A percentile compares a stretch with the other conserved stretches of the same genome.
phyloP scores from a whole-genome alignment of 148 eudicot genomes.

The Rhododendron vialii region DNA sequence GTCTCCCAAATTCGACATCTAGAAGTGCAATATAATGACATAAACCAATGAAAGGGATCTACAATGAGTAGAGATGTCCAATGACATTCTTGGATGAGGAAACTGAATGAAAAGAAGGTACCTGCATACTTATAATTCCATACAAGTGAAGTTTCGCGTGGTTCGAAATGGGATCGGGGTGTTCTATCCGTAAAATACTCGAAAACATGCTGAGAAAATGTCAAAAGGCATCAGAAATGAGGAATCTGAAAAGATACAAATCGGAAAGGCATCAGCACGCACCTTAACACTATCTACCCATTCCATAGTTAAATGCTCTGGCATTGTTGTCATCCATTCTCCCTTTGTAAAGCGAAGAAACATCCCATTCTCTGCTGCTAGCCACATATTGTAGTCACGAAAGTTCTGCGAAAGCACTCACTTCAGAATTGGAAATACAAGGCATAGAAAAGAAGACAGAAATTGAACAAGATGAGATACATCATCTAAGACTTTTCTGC shows the following conservation, averaged over 20 bases:
- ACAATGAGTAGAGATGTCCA: neutral
- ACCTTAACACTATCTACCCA: conserved; percentile 92
- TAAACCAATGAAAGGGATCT: neutral
- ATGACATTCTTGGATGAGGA: neutral
- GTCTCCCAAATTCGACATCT: conserved; percentile 89
- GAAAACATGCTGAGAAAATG: conserved; percentile 67
- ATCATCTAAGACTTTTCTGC: conserved; percentile 64
- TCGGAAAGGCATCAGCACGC: neutral
- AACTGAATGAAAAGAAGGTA: conserved; percentile 12
- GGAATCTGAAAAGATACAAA: neutral
- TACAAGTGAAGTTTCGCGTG: conserved; percentile 87
- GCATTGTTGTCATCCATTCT: conserved; percentile 99
- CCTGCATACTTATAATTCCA: conserved; percentile 99
- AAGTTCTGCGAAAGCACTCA: conserved; percentile 59
- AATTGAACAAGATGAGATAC: conserved; percentile 30
- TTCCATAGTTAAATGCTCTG: conserved; percentile 87
- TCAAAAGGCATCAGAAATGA: conserved; percentile 5
- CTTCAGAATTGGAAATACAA: conserved; percentile 9
- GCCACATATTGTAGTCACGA: conserved; percentile 82
- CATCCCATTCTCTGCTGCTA: conserved; percentile 99
- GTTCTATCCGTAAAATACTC: conserved; percentile 96
- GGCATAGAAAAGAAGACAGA: neutral
- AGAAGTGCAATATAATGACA: conserved; percentile 11
- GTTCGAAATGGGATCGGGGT: conserved; percentile 88
- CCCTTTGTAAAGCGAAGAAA: conserved; percentile 76